Conservation (phyloP, 176 grass and related monocot species). For the sorghum (Sorghum bicolor) region Sorghum_bicolor_NCBIv3 NC_012870.2:12152001-12152500, state of each 20-base stretch:
- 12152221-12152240: conserved; percentile 52
- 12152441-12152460: conserved; percentile 52
- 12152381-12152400: conserved; percentile 42
- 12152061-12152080: conserved; percentile 46
- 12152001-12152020: conserved; percentile 54
- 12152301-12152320: conserved; percentile 44
- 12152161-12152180: conserved; percentile 48
- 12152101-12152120: conserved; percentile 43
- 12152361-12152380: conserved; percentile 51
- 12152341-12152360: conserved; percentile 55
- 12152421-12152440: conserved; percentile 50
- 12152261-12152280: conserved; percentile 36
- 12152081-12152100: conserved; percentile 23
- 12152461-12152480: conserved; percentile 71
- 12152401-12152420: conserved; percentile 41
- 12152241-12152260: conserved; percentile 61
- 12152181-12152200: conserved; percentile 17
- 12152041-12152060: conserved; percentile 70
- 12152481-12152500: conserved; percentile 40
- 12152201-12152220: conserved; percentile 61
- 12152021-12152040: conserved; percentile 33
- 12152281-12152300: conserved; percentile 49
- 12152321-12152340: conserved; percentile 58
- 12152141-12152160: conserved; percentile 75
- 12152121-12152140: conserved; percentile 49